phyloP scores from a whole-genome alignment of 805 yeast genomes.

The Candida lessepsii region DNA sequence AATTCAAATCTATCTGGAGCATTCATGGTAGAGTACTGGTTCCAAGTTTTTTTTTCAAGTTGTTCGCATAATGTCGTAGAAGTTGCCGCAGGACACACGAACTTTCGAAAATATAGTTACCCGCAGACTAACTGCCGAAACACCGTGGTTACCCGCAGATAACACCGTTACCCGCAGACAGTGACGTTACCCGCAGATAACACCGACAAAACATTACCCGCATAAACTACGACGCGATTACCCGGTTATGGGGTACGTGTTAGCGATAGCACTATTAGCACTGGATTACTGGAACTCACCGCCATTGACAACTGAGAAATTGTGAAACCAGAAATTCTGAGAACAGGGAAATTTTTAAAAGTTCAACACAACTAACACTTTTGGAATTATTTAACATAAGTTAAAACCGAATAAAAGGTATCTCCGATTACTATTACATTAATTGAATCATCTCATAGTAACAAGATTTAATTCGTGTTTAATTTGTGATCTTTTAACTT shows the following conservation, averaged over 20 bases:
- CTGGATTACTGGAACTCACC: neutral
- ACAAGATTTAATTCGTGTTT: neutral
- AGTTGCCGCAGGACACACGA: no score
- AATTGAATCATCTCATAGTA: neutral
- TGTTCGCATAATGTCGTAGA: neutral
- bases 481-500: neutral
- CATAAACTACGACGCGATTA: no score
- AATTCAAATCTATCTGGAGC: constrained; percentile 99
- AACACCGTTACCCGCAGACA: neutral
- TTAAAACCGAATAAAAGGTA: neutral
- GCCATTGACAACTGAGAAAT: constrained; percentile 7
- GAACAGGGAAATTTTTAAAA: constrained; percentile 8
- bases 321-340: constrained; percentile 5
- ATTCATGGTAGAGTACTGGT: constrained; percentile 57
- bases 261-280: neutral
- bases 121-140: no score
- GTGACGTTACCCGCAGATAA: neutral
- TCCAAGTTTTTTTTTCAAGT: neutral
- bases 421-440: no score
- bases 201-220: constrained; percentile 1
- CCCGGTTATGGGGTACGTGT: constrained; percentile 8
- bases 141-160: no score
- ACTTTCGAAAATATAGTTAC: no score
- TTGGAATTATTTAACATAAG: neutral
- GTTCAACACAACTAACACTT: constrained; percentile 3